phyloP scores from a whole-genome alignment of 768 basidiomycete species.

The Obba rivulosa region DNA sequence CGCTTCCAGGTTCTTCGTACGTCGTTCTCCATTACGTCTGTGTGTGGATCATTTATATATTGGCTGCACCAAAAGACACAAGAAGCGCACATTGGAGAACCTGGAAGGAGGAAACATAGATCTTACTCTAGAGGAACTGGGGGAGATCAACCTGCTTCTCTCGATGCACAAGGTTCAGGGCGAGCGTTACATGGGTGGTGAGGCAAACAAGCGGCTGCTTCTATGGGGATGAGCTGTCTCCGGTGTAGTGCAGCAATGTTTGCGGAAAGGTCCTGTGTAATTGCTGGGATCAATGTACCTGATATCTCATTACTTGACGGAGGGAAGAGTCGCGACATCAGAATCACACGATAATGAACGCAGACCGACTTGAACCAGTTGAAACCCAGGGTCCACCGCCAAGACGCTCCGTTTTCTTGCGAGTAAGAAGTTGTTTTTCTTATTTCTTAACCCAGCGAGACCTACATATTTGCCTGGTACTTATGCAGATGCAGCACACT shows the following conservation, averaged over 20 bases:
- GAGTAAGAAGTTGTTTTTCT: too few species aligned
- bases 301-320: too few species aligned
- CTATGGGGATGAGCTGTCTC: slow-evolving; percentile 28
- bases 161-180: slow-evolving; percentile 32
- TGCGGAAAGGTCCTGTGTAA: too few species aligned
- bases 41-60: background rate
- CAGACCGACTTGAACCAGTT: too few species aligned
- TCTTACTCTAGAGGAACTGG: slow-evolving; percentile 4
- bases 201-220: slow-evolving; percentile 12
- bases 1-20: slow-evolving; percentile 41
- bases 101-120: slow-evolving; percentile 37
- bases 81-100: slow-evolving; percentile 29
- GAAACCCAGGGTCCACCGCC: too few species aligned
- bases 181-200: slow-evolving; percentile 26
- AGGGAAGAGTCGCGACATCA: too few species aligned
- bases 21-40: slow-evolving; percentile 7
- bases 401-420: too few species aligned
- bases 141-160: slow-evolving; percentile 24
- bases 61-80: background rate
- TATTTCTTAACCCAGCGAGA: too few species aligned
- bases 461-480: too few species aligned
- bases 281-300: too few species aligned
- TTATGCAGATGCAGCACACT: too few species aligned
- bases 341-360: too few species aligned
- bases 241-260: slow-evolving; percentile 12